Evolutionary conservation across 2,329 filamentous ascomycete genomes (phyloP).

Genomic region (Diaporthe citriasiana): DNA sequence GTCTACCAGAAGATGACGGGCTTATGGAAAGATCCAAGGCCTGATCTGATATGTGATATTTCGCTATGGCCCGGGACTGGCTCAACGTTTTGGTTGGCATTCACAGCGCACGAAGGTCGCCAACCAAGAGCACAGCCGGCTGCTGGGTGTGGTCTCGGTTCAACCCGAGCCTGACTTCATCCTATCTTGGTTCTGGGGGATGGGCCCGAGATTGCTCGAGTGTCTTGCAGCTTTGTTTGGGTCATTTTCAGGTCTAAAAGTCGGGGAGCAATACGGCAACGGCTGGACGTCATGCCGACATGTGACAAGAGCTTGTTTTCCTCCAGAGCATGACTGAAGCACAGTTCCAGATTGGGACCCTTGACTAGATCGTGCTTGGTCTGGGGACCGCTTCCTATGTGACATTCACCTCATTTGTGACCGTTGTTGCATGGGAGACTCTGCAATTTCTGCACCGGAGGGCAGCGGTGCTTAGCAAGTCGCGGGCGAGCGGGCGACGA

Average conservation of each 20-base stretch:
- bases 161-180: slow-evolving; percentile 18
- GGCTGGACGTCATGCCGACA: slow-evolving; percentile 5
- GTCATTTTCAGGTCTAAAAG: neutral
- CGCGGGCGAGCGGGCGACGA: no score
- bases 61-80: neutral
- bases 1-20: neutral
- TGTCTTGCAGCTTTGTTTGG: slow-evolving; percentile 23
- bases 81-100: neutral
- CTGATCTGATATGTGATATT: slow-evolving; percentile 10
- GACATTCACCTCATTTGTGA: neutral
- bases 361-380: neutral
- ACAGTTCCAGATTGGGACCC: neutral
- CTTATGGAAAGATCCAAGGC: neutral
- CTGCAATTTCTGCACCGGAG: neutral
- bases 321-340: neutral
- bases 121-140: neutral
- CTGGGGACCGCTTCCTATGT: neutral
- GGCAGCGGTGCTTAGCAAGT: neutral
- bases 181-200: slow-evolving; percentile 19
- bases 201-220: slow-evolving; percentile 21
- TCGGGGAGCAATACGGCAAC: neutral
- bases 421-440: neutral
- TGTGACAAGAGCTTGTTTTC: slow-evolving; percentile 19
- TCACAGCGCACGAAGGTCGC: neutral
- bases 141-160: slow-evolving; percentile 19